Evolutionary conservation across 768 basidiomycete genomes (phyloP).

Genomic region (Xerocomellus dryophilus): DNA sequence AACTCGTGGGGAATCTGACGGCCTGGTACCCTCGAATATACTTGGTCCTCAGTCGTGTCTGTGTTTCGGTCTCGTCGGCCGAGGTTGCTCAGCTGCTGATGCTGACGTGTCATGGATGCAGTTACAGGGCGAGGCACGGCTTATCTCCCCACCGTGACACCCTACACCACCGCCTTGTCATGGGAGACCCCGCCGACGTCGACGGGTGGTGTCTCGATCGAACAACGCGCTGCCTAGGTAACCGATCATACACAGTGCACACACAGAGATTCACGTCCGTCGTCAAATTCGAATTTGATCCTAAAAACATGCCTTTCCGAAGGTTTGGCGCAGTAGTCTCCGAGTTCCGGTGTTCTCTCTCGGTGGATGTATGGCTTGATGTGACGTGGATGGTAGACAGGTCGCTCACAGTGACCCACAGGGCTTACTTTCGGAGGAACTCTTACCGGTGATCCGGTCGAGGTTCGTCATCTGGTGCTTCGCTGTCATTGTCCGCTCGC

Average conservation of each 20-base stretch:
- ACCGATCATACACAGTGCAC: not conserved
- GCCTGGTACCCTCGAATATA: not conserved
- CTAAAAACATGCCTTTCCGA: slow-evolving; percentile 8
- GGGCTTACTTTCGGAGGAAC: slow-evolving; percentile 11
- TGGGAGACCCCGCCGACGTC: not conserved
- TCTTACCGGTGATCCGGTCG: slow-evolving; percentile 2
- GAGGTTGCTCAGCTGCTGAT: no score
- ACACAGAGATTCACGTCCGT: not conserved
- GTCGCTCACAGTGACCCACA: not conserved
- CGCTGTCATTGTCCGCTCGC: not conserved
- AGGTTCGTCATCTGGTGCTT: not conserved
- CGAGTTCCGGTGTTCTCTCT: slow-evolving; percentile 9
- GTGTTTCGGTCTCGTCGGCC: no score
- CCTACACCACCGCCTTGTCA: not conserved
- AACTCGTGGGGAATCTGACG: not conserved
- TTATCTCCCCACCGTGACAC: not conserved
- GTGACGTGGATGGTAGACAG: not conserved
- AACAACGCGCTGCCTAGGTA: not conserved
- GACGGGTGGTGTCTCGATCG: not conserved
- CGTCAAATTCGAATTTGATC: slow-evolving; percentile 5
- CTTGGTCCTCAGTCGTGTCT: not conserved
- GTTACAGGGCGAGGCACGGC: no score
- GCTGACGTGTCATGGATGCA: no score
- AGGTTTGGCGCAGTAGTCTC: slow-evolving; percentile 8
- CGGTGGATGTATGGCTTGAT: slow-evolving; percentile 4